These are phyloP conservation scores for Geosmithia putterillii DNA, from an alignment of 2,329 filamentous ascomycete species.

Conservation along the genomic window DNA sequence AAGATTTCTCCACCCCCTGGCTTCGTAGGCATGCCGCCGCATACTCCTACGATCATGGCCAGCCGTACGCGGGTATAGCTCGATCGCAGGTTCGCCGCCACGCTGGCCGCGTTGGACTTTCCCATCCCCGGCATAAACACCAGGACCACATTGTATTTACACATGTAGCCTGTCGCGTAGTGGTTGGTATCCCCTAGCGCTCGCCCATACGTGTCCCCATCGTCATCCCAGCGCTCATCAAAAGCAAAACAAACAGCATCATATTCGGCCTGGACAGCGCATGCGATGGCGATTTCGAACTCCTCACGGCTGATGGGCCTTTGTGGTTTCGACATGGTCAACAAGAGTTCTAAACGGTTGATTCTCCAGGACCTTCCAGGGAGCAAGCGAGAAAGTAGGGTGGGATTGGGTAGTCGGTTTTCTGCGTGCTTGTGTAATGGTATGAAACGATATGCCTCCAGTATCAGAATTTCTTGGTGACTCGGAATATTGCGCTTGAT, in stretches of 20 bases:
- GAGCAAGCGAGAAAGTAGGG: no score
- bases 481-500: no score
- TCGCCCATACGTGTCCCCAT: background rate
- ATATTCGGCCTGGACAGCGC: constrained; percentile 4
- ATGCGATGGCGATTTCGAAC: constrained; percentile 5
- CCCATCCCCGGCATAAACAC: constrained; percentile 13
- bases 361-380: no score
- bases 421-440: no score
- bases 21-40: constrained; percentile 17
- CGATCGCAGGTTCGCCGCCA: constrained; percentile 12
- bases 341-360: no score
- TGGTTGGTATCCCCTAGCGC: constrained; percentile 1
- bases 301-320: background rate
- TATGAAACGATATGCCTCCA: no score
- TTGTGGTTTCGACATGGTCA: no score
- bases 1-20: constrained; percentile 8
- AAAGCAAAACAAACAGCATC: constrained; percentile 5
- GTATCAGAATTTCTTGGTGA: no score
- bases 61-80: constrained; percentile 19
- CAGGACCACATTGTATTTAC: constrained; percentile 13
- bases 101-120: constrained; percentile 13
- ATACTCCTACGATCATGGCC: constrained; percentile 23
- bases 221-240: constrained; percentile 3
- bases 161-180: constrained; percentile 9
- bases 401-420: no score